Base-by-base conservation (phyloP, 2,329 filamentous ascomycete genomes). In the Xylaria sp. region DNA sequence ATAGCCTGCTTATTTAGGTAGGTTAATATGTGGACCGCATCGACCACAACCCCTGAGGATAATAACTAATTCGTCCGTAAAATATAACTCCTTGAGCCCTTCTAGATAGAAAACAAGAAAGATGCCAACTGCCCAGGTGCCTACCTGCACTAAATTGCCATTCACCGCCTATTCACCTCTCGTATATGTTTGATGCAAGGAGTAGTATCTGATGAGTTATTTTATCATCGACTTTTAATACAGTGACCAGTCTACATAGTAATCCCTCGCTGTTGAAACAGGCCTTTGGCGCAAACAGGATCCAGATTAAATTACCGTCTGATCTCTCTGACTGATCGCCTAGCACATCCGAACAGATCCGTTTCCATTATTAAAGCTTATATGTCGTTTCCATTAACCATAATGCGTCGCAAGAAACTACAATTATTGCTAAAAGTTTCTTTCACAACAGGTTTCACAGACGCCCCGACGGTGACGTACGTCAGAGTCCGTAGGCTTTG, bases 281-380 rank as follows among this genome's bases (percentile, higher is more conserved):
- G 32, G 39, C 55, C 24, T 36, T 21, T 30, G 50, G 50, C 21
- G 9, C 14, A 32, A 53, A 53, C 50, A 53, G 50, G 24, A 32
- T 32, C n/a, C 24, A 39, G 30, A 48, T 17, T 24, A 53, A 60
- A 54, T 65, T 58, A 57, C 27, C 51, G 42, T 68, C 47, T 55
- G 14, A 66, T 58, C 57, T 68, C 19, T 34, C 58, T 50, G 45
- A 65, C 47, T 50, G 45, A 61, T 65, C 57, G n/a, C 11, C 61
- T 30, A 45, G 65, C 61, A 61, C 32, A 62, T 65, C 62, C 65
- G 55, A 68, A 21, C 24, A 47, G 51, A 65, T 68, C 61, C 54
- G 48, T 50, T 50, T 27, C 50, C 47, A 59, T 45, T 36, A 47
- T 32, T 12, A 17, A 48, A 12, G 19, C 21, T 4, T 17, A 11